Evolutionary conservation across 331 rosid genomes (phyloP).

Genomic region (Pyrus hybrid): DNA sequence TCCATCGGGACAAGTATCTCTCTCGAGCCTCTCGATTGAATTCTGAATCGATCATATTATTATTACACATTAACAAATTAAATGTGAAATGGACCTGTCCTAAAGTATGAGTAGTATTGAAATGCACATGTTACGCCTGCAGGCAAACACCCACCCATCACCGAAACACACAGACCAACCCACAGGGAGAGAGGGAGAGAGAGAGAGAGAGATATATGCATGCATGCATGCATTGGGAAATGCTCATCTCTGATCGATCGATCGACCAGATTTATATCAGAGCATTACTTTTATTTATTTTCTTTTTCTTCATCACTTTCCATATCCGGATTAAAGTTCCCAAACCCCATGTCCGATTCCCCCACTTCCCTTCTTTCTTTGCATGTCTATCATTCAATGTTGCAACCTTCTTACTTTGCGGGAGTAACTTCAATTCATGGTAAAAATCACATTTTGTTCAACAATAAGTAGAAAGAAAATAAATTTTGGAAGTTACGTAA

Average conservation of each 20-base stretch:
- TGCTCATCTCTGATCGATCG: conserved; percentile 3
- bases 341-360: no score
- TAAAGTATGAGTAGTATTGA: neutral
- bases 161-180: no score
- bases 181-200: neutral
- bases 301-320: no score
- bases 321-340: no score
- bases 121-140: conserved; percentile 5
- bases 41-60: neutral
- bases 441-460: neutral
- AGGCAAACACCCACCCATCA: neutral
- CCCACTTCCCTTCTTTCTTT: neutral
- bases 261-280: no score
- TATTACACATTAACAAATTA: neutral
- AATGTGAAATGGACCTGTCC: conserved; percentile 17
- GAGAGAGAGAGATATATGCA: neutral
- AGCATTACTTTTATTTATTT: no score
- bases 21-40: neutral
- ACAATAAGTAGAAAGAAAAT: neutral
- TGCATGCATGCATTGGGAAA: conserved; percentile 5
- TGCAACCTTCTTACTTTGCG: neutral
- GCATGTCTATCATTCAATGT: neutral
- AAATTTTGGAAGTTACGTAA: no score
- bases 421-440: neutral
- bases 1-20: conserved; percentile 15